Conservation (phyloP, 345 rosid genomes). For the Eucalyptus regnans region DNA sequence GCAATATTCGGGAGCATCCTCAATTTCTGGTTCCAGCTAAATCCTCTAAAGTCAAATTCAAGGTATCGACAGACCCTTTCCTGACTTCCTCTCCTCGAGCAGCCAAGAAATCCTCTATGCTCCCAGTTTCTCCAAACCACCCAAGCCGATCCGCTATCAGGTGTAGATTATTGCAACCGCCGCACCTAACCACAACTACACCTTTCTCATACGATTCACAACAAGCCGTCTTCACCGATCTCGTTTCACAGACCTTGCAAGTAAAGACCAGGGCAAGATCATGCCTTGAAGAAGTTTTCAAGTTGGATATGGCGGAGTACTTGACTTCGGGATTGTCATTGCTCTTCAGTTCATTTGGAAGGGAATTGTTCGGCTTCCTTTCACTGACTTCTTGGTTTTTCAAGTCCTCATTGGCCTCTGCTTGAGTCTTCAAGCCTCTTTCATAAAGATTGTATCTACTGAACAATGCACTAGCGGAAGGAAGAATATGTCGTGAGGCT, state of each 20-base stretch:
- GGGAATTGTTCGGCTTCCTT: constrained; percentile 2
- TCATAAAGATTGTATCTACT: constrained; percentile 1
- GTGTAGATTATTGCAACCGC: constrained; percentile 80
- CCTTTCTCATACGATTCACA: constrained; percentile 80
- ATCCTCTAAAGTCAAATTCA: constrained; percentile 74
- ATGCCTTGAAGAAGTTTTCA: constrained; percentile 65
- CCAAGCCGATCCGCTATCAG: constrained; percentile 80
- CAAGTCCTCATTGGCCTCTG: constrained; percentile 3
- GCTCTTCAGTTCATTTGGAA: background rate
- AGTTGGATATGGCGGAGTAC: constrained; percentile 24
- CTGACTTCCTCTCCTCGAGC: constrained; percentile 78
- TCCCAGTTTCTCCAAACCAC: constrained; percentile 85
- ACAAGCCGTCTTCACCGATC: constrained; percentile 64
- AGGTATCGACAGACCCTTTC: constrained; percentile 60
- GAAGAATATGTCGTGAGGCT: constrained; percentile 4
- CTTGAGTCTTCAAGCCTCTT: constrained; percentile 29
- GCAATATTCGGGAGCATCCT: background rate
- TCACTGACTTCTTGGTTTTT: background rate
- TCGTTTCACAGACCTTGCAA: constrained; percentile 82
- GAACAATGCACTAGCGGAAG: constrained; percentile 22
- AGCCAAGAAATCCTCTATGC: constrained; percentile 72
- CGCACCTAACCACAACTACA: constrained; percentile 72
- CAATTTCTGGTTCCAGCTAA: constrained; percentile 47
- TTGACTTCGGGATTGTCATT: constrained; percentile 16
- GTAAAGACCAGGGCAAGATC: constrained; percentile 84